These are phyloP conservation scores for Globisporangium okanoganense DNA, from an alignment of 352 stramenopile genomes.

Conservation along the genomic window DNA sequence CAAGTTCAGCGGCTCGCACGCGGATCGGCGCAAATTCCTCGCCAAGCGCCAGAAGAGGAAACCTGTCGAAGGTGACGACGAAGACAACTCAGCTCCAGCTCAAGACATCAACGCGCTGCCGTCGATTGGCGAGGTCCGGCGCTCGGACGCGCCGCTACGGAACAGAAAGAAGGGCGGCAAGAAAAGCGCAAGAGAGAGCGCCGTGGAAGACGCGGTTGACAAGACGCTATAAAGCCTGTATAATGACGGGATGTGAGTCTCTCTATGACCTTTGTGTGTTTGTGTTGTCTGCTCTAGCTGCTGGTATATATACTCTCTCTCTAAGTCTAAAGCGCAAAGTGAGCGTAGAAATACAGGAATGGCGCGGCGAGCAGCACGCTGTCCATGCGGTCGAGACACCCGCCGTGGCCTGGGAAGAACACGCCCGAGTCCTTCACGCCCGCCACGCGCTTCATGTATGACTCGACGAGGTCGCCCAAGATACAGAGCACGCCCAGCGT, in stretches of 20 bases:
- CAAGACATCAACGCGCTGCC: slow-evolving; percentile 16
- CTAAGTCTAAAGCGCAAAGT: slow-evolving; percentile 17
- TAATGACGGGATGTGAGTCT: not conserved
- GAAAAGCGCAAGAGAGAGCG: slow-evolving; percentile 12
- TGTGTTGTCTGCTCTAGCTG: not conserved
- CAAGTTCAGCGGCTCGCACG: slow-evolving; percentile 55
- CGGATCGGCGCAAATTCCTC: slow-evolving; percentile 76
- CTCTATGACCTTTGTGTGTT: slow-evolving; percentile 3
- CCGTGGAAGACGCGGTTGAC: slow-evolving; percentile 21
- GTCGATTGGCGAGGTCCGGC: not conserved
- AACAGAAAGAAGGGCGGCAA: slow-evolving; percentile 4
- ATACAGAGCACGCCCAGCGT: slow-evolving; percentile 58
- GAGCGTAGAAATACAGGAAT: slow-evolving; percentile 53
- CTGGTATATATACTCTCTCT: not conserved
- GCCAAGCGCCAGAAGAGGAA: slow-evolving; percentile 27
- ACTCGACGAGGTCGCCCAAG: slow-evolving; percentile 63
- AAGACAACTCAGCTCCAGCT: slow-evolving; percentile 17
- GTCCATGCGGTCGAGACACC: slow-evolving; percentile 78
- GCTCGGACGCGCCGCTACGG: not conserved
- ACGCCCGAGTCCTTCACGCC: slow-evolving; percentile 65
- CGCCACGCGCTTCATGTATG: slow-evolving; percentile 63
- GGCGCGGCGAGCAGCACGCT: slow-evolving; percentile 70
- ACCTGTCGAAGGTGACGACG: slow-evolving; percentile 20
- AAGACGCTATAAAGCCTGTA: slow-evolving; percentile 14
- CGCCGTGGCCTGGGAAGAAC: slow-evolving; percentile 73